Conservation (phyloP, 2,329 filamentous ascomycete genomes). For the Aureobasidium sp. region DNA sequence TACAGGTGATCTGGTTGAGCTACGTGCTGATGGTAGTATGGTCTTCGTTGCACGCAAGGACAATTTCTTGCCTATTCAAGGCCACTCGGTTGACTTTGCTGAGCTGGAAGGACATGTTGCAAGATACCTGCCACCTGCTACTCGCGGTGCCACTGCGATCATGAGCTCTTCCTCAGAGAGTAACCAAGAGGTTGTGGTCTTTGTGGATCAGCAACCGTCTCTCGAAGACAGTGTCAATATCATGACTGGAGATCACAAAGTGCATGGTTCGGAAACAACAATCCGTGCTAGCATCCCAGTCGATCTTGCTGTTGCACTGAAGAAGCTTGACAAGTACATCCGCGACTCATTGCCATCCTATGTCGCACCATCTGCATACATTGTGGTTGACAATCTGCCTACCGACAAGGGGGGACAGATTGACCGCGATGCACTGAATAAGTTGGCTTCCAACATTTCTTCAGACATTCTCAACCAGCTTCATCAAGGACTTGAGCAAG, state of each 20-base stretch:
- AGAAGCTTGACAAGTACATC: slow-evolving; percentile 35
- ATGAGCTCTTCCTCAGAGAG: neutral
- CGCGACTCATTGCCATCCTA: slow-evolving; percentile 38
- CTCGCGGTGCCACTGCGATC: slow-evolving; percentile 23
- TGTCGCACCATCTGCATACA: slow-evolving; percentile 39
- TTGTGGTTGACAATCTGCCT: slow-evolving; percentile 34
- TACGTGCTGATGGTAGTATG: slow-evolving; percentile 17
- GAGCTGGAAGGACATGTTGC: slow-evolving; percentile 33
- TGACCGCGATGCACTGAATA: slow-evolving; percentile 28
- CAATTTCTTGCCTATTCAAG: slow-evolving; percentile 24
- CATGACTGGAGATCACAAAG: slow-evolving; percentile 20
- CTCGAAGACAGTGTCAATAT: slow-evolving; percentile 23
- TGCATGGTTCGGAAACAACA: slow-evolving; percentile 7
- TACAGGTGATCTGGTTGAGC: slow-evolving; percentile 21
- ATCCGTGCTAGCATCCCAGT: slow-evolving; percentile 20
- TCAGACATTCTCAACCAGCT: slow-evolving; percentile 16
- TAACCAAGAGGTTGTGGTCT: slow-evolving; percentile 21
- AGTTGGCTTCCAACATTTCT: slow-evolving; percentile 24
- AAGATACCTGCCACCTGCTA: slow-evolving; percentile 26
- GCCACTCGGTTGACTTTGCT: slow-evolving; percentile 32
- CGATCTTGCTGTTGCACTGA: slow-evolving; percentile 28
- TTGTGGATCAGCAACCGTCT: slow-evolving; percentile 26
- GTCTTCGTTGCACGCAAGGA: slow-evolving; percentile 19
- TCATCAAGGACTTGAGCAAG: slow-evolving; percentile 20
- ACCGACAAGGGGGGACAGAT: slow-evolving; percentile 16